Evolutionary conservation across 2,329 filamentous ascomycete species (phyloP).

Genomic region (Aspergillus sp.): DNA sequence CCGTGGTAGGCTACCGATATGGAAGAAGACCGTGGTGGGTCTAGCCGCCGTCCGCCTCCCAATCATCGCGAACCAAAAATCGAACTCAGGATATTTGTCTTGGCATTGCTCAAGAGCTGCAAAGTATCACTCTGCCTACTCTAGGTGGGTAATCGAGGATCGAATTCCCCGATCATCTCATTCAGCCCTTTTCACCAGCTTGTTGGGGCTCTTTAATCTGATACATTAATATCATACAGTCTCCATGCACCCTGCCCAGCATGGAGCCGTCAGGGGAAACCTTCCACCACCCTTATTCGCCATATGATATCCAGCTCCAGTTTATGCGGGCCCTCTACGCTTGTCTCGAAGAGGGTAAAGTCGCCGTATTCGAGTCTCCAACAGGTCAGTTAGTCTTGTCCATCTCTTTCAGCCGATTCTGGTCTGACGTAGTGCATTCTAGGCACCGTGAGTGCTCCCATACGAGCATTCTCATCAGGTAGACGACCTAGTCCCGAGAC

Average conservation of each 20-base stretch:
- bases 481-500: neutral
- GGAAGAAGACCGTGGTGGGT: too few relatives aligned
- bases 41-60: too few relatives aligned
- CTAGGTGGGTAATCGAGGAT: too few relatives aligned
- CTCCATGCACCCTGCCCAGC: too few relatives aligned
- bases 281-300: conserved; percentile 84
- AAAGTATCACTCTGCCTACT: too few relatives aligned
- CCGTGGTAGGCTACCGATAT: too few relatives aligned
- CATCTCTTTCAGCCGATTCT: neutral
- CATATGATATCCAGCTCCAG: conserved; percentile 81
- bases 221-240: too few relatives aligned
- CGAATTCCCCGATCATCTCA: too few relatives aligned
- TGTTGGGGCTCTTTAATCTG: neutral
- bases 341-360: conserved; percentile 73
- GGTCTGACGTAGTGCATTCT: conserved; percentile 16
- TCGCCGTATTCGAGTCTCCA: conserved; percentile 91
- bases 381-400: conserved; percentile 61
- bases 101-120: too few relatives aligned
- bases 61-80: too few relatives aligned
- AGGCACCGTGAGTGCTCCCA: conserved; percentile 43
- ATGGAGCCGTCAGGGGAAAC: conserved; percentile 47
- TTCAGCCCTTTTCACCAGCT: too few relatives aligned
- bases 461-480: neutral
- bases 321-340: conserved; percentile 84
- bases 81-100: too few relatives aligned